Evolutionary conservation across 116 monocot genomes (phyloP), one percentile per base, ranked within the genome.

Genomic region (Iris pallida): DNA sequence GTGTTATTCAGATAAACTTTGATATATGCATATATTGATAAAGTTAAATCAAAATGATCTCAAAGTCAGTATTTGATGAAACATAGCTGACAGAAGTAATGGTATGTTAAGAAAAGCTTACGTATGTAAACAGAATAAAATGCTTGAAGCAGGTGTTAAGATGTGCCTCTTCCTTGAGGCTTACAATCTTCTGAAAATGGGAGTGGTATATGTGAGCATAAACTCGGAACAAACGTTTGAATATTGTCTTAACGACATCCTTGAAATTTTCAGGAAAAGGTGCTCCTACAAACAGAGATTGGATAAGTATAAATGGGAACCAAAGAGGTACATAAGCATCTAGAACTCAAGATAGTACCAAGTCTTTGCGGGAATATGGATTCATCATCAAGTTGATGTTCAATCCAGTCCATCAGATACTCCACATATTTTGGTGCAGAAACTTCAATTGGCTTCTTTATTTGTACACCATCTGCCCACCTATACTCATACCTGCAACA

Each of bases 371-470:
- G 93, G 65, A 93, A 89, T 66, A 93, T 84, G 30, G 93, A 89
- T 74, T 93, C 93, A 68, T 93, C 77, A 61, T 93, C 93, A 54
- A 93, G 81, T 70, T 89, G 93, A 78, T 57, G 72, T 80, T 93
- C 93, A 80, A 93, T 93, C 93, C 93, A 93, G 9, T 93, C 93
- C 93, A 93, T 93, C 76, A 93, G 73, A 79, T 84, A 93, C 58
- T 93, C 93, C 52, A 93, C 93, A 80, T 93, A 93, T 75, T 93
- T 89, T 63, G 93, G 93, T 55, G 93, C 93, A 73, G 93, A 93
- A 52, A 93, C 93, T 82, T 89, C 89, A 69, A 89, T 89, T 16
- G 93, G 93, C 69, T 89, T 93, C 81, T 93, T 93, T 80, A 93
- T 93, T 72, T 89, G 89, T 55, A 93, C 89, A 53, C 93, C 93